A percentile compares a stretch with the other conserved stretches of the same genome.
Evolutionary conservation across 192 early-diverging fungal species (phyloP).

Genomic region (Backusella macrospora): DNA sequence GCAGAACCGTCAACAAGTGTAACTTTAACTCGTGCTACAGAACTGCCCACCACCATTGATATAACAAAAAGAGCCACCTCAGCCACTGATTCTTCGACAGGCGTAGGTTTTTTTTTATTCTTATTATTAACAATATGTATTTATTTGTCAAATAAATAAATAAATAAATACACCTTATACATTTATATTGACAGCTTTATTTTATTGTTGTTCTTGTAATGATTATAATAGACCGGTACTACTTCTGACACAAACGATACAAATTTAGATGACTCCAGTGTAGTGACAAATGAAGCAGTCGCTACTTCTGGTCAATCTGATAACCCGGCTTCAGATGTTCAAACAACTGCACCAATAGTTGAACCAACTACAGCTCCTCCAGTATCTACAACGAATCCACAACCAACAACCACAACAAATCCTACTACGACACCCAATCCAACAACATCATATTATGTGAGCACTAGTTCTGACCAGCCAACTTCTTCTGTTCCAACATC

Average conservation of each 20-base stretch:
- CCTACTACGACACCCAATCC: background rate
- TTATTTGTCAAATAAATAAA: background rate
- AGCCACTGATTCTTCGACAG: background rate
- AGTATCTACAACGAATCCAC: constrained; percentile 11
- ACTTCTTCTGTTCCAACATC: constrained; percentile 14
- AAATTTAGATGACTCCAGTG: background rate
- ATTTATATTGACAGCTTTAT: background rate
- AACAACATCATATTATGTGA: background rate
- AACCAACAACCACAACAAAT: background rate
- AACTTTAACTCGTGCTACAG: background rate
- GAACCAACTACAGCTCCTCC: background rate
- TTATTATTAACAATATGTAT: background rate
- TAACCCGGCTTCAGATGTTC: background rate
- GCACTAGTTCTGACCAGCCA: background rate
- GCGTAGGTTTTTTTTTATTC: background rate
- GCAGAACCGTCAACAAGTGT: constrained; percentile 11
- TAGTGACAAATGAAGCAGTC: background rate
- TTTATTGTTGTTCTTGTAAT: too few species aligned
- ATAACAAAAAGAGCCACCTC: constrained; percentile 3
- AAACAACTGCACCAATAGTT: background rate
- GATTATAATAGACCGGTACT: background rate
- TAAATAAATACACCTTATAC: background rate
- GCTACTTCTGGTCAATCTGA: background rate
- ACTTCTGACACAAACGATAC: background rate
- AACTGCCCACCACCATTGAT: background rate